Percentiles rank a stretch among this genome's conserved stretches.
Evolutionary conservation across 2,329 filamentous ascomycete genomes (phyloP).

Genomic region (Botrytis porri): DNA sequence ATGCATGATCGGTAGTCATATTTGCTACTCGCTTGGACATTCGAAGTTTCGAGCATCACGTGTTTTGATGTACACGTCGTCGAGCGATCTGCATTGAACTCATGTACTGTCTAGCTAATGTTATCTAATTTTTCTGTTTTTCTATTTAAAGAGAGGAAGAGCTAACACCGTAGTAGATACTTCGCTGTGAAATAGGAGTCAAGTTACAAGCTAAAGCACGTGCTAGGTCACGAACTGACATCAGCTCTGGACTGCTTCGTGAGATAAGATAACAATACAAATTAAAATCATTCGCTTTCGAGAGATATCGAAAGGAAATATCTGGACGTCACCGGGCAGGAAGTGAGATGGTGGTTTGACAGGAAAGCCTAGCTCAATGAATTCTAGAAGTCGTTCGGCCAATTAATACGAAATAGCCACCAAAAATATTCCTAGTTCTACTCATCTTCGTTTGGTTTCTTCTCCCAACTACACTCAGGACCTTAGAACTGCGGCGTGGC

Average conservation of each 20-base stretch:
- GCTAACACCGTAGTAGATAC: not conserved
- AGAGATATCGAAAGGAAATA: not conserved
- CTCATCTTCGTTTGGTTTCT: not conserved
- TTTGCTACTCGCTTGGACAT: not conserved
- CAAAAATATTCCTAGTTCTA: not conserved
- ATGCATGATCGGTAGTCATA: not conserved
- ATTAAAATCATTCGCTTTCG: not conserved
- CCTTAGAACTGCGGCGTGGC: not conserved
- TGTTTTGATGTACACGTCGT: not conserved
- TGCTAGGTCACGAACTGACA: not conserved
- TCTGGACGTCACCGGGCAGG: not conserved
- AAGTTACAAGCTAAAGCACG: not conserved
- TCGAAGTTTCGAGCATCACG: not conserved
- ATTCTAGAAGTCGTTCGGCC: not conserved
- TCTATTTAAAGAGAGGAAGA: not conserved
- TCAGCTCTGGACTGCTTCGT: not conserved
- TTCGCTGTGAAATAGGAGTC: not conserved
- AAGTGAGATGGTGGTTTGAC: not conserved
- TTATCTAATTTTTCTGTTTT: not conserved
- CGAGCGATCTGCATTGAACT: not conserved
- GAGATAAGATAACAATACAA: not conserved
- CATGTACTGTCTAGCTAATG: not conserved
- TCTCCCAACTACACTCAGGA: not conserved
- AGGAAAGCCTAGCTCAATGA: not conserved
- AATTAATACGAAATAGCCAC: not conserved